Conservation (phyloP, 169 alveolate species). For the Eimeria brunetti region DNA sequence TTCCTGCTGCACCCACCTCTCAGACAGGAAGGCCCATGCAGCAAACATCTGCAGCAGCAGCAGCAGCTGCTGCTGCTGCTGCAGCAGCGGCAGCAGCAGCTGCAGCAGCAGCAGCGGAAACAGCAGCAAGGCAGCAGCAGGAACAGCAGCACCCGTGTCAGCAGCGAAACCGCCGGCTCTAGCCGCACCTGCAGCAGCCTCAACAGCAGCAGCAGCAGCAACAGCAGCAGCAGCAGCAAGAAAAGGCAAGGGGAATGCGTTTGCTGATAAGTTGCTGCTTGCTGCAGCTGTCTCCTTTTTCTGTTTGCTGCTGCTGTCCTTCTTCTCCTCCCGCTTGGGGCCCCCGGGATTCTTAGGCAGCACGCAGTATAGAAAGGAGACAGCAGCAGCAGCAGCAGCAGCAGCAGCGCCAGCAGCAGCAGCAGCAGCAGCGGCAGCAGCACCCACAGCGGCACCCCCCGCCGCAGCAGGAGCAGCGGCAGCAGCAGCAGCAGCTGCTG, state of each 20-base stretch:
- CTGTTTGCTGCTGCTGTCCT: not conserved
- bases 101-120: not conserved
- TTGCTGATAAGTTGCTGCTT: not conserved
- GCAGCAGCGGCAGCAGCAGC: constrained; percentile 1
- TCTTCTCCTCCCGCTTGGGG: not conserved
- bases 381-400: not conserved
- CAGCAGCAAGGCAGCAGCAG: not conserved
- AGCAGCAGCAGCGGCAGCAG: constrained; percentile 3
- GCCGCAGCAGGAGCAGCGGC: not conserved
- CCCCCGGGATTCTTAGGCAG: not conserved
- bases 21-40: not conserved
- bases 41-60: not conserved
- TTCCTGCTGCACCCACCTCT: not conserved
- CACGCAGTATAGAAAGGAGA: not conserved
- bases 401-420: not conserved
- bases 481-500: constrained; percentile 13
- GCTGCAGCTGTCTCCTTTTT: not conserved
- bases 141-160: not conserved
- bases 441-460: not conserved
- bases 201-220: not conserved
- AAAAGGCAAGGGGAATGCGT: not conserved
- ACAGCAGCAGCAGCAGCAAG: not conserved
- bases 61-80: constrained; percentile 16
- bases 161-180: too few relatives aligned
- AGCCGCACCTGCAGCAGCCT: constrained; percentile 7